Evolutionary conservation across 345 rosid genomes (phyloP).

Genomic region (Brassica rapa): DNA sequence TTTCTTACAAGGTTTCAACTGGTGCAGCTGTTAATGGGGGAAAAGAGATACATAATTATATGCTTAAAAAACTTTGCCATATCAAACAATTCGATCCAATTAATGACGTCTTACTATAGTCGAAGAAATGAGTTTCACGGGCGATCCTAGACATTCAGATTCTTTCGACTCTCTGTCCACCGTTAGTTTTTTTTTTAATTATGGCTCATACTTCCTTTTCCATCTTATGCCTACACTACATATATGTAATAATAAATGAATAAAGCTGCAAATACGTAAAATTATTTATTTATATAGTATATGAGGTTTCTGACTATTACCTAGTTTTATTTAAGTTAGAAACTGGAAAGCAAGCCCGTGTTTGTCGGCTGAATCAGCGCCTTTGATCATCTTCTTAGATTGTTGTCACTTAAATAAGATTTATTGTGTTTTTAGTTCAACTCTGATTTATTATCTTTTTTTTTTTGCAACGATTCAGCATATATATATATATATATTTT

Average conservation of each 20-base stretch:
- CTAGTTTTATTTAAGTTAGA: not conserved
- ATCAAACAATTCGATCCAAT: not conserved
- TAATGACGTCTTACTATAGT: not conserved
- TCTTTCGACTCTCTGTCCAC: conserved; percentile 15
- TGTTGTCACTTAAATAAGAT: not conserved
- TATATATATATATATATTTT: not conserved
- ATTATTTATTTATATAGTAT: not conserved
- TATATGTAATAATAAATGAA: not conserved
- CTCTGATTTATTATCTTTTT: not conserved
- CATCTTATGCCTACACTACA: not conserved
- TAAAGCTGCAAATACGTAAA: conserved; percentile 1
- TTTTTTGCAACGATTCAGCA: conserved; percentile 2
- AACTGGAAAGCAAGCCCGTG: conserved; percentile 27
- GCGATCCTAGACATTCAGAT: conserved; percentile 27
- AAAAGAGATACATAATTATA: not conserved
- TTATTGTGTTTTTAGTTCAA: not conserved
- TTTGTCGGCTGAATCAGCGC: conserved; percentile 37
- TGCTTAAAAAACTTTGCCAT: conserved; percentile 1
- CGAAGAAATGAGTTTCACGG: conserved; percentile 22
- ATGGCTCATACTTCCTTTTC: not conserved
- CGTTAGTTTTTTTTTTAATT: not conserved
- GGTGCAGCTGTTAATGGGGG: not conserved
- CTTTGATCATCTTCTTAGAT: conserved; percentile 4
- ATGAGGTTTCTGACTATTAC: not conserved
- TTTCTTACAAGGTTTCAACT: not conserved